These are phyloP conservation scores for Corylus heterophylla DNA, from an alignment of 306 rosid species.

Conservation along the genomic window DNA sequence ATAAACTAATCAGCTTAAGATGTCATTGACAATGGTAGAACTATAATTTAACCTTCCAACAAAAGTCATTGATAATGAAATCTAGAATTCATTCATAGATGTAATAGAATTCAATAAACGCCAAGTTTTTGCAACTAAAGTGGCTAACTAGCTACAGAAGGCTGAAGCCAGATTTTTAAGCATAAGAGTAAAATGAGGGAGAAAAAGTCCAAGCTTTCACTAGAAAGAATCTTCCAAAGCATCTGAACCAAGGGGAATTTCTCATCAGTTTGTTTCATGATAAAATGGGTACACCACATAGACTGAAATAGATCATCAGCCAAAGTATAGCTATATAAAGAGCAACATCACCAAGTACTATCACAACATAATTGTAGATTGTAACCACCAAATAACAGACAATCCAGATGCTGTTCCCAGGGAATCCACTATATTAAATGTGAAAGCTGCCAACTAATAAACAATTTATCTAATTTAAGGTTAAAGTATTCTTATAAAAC, in stretches of 20 bases:
- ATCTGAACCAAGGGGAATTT: neutral
- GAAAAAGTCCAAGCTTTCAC: neutral
- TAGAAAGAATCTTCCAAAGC: neutral
- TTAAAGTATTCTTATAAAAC: neutral
- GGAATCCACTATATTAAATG: neutral
- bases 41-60: neutral
- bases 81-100: neutral
- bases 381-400: neutral
- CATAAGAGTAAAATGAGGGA: neutral
- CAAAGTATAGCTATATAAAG: neutral
- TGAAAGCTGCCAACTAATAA: neutral
- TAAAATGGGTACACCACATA: neutral
- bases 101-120: neutral
- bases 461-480: neutral
- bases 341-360: neutral
- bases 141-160: neutral
- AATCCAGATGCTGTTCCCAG: neutral
- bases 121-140: neutral
- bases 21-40: neutral
- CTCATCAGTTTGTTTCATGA: neutral
- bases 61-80: neutral
- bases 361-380: neutral
- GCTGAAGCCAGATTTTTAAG: neutral
- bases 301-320: neutral
- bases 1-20: constrained; percentile 19